A percentile compares a stretch with the other conserved stretches of the same genome.
Conservation (phyloP, 2,329 filamentous ascomycete species). For the Seiridium unicorne region DNA sequence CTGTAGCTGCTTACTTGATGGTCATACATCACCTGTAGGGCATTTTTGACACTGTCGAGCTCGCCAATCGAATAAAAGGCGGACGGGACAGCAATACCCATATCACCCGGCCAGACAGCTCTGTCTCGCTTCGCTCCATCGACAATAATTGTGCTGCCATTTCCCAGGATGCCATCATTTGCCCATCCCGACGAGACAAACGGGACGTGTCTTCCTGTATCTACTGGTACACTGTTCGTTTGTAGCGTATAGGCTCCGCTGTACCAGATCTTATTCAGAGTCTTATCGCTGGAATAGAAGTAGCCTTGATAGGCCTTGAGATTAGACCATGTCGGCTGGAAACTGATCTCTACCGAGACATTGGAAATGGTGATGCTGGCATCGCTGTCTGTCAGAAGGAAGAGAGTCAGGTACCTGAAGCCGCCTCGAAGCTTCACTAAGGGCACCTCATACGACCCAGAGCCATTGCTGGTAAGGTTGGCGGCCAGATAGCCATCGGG, state of each 20-base stretch:
- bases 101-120: conserved; percentile 57
- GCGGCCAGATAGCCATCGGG: conserved; percentile 34
- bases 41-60: conserved; percentile 43
- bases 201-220: conserved; percentile 24
- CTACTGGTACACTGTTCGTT: conserved; percentile 21
- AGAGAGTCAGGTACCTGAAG: conserved; percentile 41
- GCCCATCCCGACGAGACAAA: conserved; percentile 21
- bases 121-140: conserved; percentile 55
- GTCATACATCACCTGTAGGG: conserved; percentile 36
- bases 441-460: conserved; percentile 35
- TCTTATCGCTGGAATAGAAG: conserved; percentile 46
- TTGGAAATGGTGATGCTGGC: conserved; percentile 18
- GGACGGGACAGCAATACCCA: conserved; percentile 49
- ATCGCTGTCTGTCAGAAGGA: conserved; percentile 28
- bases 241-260: conserved; percentile 53
- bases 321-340: conserved; percentile 39
- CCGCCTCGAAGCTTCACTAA: conserved; percentile 36
- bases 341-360: conserved; percentile 23
- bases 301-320: conserved; percentile 51
- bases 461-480: conserved; percentile 29
- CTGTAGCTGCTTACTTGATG: conserved; percentile 20
- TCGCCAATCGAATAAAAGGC: conserved; percentile 48
- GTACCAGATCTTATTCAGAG: conserved; percentile 57
- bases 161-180: conserved; percentile 25
- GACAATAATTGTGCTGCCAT: conserved; percentile 28